Conservation (phyloP, 2,329 filamentous ascomycete genomes). For the Metarhizium anisopliae region DNA sequence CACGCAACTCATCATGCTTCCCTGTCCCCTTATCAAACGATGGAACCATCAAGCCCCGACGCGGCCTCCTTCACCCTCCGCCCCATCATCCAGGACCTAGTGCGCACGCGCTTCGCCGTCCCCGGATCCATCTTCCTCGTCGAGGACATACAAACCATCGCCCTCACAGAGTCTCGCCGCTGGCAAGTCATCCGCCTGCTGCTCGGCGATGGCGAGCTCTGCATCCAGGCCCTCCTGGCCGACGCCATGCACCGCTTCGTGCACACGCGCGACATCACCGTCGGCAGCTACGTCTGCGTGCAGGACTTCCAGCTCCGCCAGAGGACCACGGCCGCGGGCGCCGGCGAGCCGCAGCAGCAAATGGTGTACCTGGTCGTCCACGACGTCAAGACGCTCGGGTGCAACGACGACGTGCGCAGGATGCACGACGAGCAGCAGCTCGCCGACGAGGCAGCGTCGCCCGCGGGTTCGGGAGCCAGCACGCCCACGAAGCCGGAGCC, state of each 20-base stretch:
- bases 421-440: constrained; percentile 7
- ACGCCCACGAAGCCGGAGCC: not conserved
- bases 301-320: constrained; percentile 29
- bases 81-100: constrained; percentile 38
- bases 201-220: constrained; percentile 44
- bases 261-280: constrained; percentile 32
- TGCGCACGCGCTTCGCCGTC: constrained; percentile 38
- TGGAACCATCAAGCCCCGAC: constrained; percentile 8
- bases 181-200: constrained; percentile 39
- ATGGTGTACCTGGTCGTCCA: constrained; percentile 38
- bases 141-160: constrained; percentile 30
- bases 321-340: constrained; percentile 7
- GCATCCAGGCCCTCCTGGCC: constrained; percentile 42
- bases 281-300: constrained; percentile 41
- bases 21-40: not conserved
- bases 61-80: constrained; percentile 18
- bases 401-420: constrained; percentile 32
- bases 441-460: not conserved
- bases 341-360: constrained; percentile 6
- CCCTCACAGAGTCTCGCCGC: constrained; percentile 24
- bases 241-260: constrained; percentile 39
- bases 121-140: constrained; percentile 42
- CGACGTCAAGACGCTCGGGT: constrained; percentile 36
- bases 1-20: not conserved
- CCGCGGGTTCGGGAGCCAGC: not conserved